phyloP scores from a whole-genome alignment of 768 basidiomycete species.

The Cystobasidium ongulense region DNA sequence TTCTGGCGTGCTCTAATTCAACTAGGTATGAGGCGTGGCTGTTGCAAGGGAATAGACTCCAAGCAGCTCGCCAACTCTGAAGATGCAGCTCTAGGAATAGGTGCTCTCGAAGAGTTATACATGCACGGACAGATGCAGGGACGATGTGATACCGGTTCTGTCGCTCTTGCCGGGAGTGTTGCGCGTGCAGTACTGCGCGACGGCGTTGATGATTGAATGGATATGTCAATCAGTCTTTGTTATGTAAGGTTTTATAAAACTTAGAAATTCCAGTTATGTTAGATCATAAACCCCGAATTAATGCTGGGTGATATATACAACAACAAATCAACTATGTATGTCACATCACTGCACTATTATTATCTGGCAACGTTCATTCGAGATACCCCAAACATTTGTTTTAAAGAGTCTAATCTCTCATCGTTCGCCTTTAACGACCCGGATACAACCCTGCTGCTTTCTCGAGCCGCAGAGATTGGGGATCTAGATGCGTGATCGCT shows the following conservation, averaged over 20 bases:
- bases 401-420: not conserved
- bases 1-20: constrained; percentile 45
- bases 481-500: not conserved
- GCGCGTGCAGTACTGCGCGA: not conserved
- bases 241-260: too few relatives aligned
- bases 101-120: not conserved
- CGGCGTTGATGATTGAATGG: not conserved
- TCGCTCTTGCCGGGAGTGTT: constrained; percentile 5
- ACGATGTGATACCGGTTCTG: not conserved
- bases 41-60: constrained; percentile 31
- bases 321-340: too few relatives aligned
- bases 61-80: not conserved
- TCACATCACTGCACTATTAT: not conserved
- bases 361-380: not conserved
- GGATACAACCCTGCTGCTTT: not conserved
- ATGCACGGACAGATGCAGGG: not conserved
- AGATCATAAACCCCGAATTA: too few relatives aligned
- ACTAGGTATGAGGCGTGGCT: constrained; percentile 41
- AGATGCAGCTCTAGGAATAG: not conserved
- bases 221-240: too few relatives aligned
- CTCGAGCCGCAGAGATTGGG: not conserved
- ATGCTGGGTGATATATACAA: too few relatives aligned
- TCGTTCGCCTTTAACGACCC: not conserved
- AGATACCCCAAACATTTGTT: not conserved
- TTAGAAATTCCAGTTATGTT: too few relatives aligned